Conservation (phyloP, 2,329 filamentous ascomycete genomes). For the Nemania serpens region DNA sequence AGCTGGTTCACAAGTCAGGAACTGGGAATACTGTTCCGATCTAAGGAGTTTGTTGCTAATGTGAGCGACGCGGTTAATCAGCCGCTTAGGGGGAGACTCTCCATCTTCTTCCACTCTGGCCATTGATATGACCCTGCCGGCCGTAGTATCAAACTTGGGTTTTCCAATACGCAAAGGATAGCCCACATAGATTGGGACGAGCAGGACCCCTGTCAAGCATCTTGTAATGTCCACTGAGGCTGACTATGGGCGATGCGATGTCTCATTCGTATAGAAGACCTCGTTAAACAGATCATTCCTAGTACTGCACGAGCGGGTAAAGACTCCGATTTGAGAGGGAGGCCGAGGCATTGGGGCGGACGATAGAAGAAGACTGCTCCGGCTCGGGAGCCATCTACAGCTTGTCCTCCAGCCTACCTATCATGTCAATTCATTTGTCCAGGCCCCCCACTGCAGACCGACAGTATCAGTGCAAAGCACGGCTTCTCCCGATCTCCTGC, state of each 20-base stretch:
- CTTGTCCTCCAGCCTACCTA: constrained; percentile 10
- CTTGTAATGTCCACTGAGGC: too few species aligned
- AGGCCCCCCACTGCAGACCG: constrained; percentile 10
- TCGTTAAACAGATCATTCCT: not conserved
- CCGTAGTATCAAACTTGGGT: too few species aligned
- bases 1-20: constrained; percentile 90
- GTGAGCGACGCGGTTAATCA: constrained; percentile 41
- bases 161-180: too few species aligned
- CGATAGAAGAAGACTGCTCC: constrained; percentile 1
- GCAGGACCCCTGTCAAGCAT: too few species aligned
- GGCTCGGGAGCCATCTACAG: constrained; percentile 2
- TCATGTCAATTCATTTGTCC: not conserved
- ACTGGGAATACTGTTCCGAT: constrained; percentile 67
- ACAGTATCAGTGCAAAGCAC: too few species aligned
- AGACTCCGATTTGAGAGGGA: not conserved
- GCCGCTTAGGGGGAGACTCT: constrained; percentile 44
- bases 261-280: too few species aligned
- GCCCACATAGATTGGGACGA: too few species aligned
- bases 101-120: constrained; percentile 36
- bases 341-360: not conserved
- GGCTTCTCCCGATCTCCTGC: not conserved
- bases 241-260: too few species aligned
- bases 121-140: not conserved
- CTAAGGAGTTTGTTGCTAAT: constrained; percentile 38
- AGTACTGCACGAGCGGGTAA: too few species aligned